Conservation (phyloP, 805 yeast species). For the Metschnikowia matae region DNA sequence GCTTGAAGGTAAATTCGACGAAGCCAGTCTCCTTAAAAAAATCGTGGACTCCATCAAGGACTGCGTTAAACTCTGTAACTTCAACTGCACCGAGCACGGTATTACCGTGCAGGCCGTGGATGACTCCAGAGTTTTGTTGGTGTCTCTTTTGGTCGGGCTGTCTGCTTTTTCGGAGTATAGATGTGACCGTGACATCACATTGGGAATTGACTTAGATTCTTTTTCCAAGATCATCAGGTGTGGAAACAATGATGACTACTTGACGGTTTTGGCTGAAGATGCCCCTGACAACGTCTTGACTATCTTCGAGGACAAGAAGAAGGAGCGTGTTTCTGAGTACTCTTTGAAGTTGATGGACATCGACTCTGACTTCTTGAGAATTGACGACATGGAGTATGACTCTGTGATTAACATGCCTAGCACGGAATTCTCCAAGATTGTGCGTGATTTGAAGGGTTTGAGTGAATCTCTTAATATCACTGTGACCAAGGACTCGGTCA, state of each 20-base stretch:
- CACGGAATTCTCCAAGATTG: conserved; percentile 80
- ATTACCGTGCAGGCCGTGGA: conserved; percentile 96
- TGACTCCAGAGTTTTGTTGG: conserved; percentile 91
- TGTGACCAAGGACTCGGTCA: conserved; percentile 89
- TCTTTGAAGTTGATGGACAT: conserved; percentile 91
- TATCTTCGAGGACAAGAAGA: conserved; percentile 85
- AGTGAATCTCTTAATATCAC: conserved; percentile 83
- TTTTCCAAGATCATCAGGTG: conserved; percentile 83
- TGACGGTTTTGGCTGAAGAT: conserved; percentile 88
- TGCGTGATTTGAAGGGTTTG: conserved; percentile 80
- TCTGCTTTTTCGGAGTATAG: conserved; percentile 89
- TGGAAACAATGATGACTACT: conserved; percentile 84
- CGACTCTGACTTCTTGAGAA: conserved; percentile 88
- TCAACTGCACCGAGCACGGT: conserved; percentile 94
- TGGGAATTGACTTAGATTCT: conserved; percentile 88
- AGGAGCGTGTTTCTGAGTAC: conserved; percentile 90
- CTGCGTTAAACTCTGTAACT: conserved; percentile 90
- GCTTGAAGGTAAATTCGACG: conserved; percentile 97
- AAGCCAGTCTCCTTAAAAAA: conserved; percentile 87
- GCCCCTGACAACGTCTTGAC: conserved; percentile 74
- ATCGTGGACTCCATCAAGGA: conserved; percentile 93
- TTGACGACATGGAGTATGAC: conserved; percentile 92
- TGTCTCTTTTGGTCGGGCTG: conserved; percentile 79
- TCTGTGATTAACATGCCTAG: conserved; percentile 85
- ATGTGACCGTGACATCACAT: conserved; percentile 89